Evolutionary conservation across 2,329 filamentous ascomycete genomes (phyloP).

Genomic region (Fusarium ramigenum): DNA sequence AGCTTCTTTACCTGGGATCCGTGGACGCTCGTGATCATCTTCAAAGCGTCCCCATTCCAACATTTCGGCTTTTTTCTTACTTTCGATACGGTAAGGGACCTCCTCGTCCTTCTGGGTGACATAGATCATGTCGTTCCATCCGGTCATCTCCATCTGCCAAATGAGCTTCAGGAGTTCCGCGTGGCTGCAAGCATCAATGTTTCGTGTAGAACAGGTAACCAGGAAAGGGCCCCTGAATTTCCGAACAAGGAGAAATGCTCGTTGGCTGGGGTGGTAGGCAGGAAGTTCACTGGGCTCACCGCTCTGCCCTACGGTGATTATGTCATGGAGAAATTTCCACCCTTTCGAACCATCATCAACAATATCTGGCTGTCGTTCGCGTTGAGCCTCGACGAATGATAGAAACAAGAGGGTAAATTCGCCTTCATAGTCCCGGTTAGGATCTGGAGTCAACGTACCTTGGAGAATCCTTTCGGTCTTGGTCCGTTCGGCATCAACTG

Average conservation of each 20-base stretch:
- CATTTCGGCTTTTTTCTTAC: neutral
- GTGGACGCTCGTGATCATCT: neutral
- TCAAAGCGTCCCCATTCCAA: neutral
- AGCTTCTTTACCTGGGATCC: neutral
- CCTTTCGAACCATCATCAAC: neutral
- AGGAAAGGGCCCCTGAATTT: neutral
- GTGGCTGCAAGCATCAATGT: slow-evolving; percentile 22
- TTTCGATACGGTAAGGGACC: slow-evolving; percentile 19
- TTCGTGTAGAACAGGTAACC: neutral
- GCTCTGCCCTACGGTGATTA: slow-evolving; percentile 3
- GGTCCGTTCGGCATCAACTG: neutral
- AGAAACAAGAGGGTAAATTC: neutral
- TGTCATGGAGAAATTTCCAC: slow-evolving; percentile 16
- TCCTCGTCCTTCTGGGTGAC: slow-evolving; percentile 21
- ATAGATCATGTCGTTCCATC: slow-evolving; percentile 43
- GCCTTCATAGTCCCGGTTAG: slow-evolving; percentile 14
- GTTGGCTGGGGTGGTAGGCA: slow-evolving; percentile 4
- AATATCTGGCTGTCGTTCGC: neutral
- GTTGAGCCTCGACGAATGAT: neutral
- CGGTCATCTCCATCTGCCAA: slow-evolving; percentile 15
- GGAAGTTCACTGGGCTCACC: neutral
- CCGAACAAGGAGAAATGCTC: slow-evolving; percentile 15
- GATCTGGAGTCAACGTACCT: slow-evolving; percentile 10
- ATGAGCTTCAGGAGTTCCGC: slow-evolving; percentile 25
- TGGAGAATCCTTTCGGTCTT: slow-evolving; percentile 12